Evolutionary conservation across 106 monocot genomes (phyloP), one percentile per base, ranked within the genome.

Genomic region (Apostasia shenzhenica): DNA sequence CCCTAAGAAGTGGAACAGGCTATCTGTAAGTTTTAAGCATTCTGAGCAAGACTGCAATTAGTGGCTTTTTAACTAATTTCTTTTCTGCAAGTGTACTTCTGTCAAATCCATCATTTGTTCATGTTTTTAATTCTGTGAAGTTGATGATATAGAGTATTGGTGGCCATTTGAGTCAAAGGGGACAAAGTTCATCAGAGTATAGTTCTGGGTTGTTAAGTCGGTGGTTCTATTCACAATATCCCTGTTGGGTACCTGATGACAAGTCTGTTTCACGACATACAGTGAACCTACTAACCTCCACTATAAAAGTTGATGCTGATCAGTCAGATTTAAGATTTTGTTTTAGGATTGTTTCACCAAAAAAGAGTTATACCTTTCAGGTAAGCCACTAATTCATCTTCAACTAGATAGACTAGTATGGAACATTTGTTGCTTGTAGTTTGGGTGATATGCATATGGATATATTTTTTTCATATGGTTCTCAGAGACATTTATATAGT

Each of bases 251-350:
- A 52, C 86, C 92, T 80, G 99, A 99, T 84, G 99, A 99, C 54
- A 99, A 99, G 43, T 85, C 93, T 43, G 88, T 99, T 69, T 87
- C 93, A 55, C 93, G 88, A 54, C 99, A 99, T 77, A 93, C 99
- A 66, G 99, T 99, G 41, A 99, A 99, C 67, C 71, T 99, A 14
- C 79, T 99, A 10, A 99, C 99, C 4, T 99, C 99, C 12, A 93
- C 99, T 11, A 99, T 99, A 71, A 99, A 99, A 76, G 83, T 93
- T 50, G 99, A 99, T 70, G 85, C 99, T 11, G 99, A 99, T 44
- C 99, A 99, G 74, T 93, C 99, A 58, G 99, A 99, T 80, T 70
- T 99, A 59, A 82, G 99, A 50, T 99, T 99, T 61, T 99, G 99
- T 81, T 99, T 99, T 78, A 87, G 93, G 78, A 99, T 99, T 66